Conservation (phyloP, 176 grass and related monocot species). For the Eragrostis nindensis region DNA sequence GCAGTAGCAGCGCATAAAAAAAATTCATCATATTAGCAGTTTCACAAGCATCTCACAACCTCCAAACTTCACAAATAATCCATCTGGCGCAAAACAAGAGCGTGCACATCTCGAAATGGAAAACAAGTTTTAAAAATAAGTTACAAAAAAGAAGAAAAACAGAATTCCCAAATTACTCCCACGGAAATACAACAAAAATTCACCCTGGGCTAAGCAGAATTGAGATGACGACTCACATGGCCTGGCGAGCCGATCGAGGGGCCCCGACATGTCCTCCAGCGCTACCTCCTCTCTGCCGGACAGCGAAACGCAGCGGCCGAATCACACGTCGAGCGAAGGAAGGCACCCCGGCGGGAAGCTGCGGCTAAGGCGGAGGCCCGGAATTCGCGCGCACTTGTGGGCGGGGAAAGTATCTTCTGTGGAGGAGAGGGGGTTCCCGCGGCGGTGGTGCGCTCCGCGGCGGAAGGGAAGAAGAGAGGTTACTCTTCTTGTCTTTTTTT, state of each 20-base stretch:
- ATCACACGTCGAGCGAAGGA: background rate
- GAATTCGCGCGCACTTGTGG: background rate
- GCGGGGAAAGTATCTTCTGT: background rate
- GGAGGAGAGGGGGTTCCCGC: background rate
- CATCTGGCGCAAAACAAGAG: background rate
- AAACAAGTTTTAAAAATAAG: background rate
- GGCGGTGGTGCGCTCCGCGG: background rate
- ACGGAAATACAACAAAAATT: background rate
- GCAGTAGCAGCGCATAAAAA: background rate
- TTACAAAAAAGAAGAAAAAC: background rate
- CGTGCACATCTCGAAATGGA: background rate
- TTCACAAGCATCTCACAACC: background rate
- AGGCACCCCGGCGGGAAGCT: background rate
- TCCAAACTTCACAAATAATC: background rate
- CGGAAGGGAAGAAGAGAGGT: background rate
- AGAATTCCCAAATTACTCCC: background rate
- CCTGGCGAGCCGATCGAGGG: background rate
- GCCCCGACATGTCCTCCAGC: background rate
- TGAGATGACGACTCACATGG: background rate
- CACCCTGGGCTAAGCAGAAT: background rate
- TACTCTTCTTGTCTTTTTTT: background rate
- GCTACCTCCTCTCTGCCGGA: background rate
- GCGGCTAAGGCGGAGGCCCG: background rate
- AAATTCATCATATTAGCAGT: background rate
- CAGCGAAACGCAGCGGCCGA: background rate